Base-by-base conservation (phyloP, 2,329 filamentous ascomycete genomes). In the Septoria petroselini region DNA sequence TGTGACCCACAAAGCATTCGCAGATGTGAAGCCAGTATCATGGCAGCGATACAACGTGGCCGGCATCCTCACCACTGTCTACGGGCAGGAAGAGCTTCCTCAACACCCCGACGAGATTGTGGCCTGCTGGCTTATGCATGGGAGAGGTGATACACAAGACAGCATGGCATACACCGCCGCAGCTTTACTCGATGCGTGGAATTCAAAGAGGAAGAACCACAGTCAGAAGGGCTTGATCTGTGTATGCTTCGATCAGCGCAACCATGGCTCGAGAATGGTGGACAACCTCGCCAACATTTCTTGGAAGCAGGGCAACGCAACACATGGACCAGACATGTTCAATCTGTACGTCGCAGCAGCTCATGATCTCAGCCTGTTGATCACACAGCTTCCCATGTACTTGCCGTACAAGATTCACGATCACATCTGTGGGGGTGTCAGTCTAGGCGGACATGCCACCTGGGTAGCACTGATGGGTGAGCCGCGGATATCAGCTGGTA, bases 311-410 rank as follows among this genome's bases (percentile, higher is more conserved):
- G 90, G 89, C 23, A 95, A 96, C 65, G 73, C 78, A 6, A 80
- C 76, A 5, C 93, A 97, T 72, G 91, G 90, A 0, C 82, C 88
- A 65, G 93, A 98, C 68, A 95, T 98, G 90, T 90, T 93, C 66
- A 83, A 81, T 23, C 81, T 82, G 54, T 85, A 91, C 52, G 80
- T 81, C 58, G 82, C 81, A 44, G 91, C 87, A 0, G 85, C 86
- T 11, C 70, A 74, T n/a, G 91, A 97, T 67, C 83, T 85, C 27
- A 81, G 78, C 12, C 75, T 84, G 7, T 72, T 97, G 54, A 84
- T 97, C 58, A 85, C 90, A 60, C 80, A 89, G 48, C 73, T 95
- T 1, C 81, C 81, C n/a, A 82, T 82, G 0, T 94, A 91, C 64
- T 71, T 93, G 17, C 59, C 51, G 55, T 72, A 71, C 49, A 67